Conservation (phyloP, 2,329 filamentous ascomycete genomes). For the Fusarium sublunatum region DNA sequence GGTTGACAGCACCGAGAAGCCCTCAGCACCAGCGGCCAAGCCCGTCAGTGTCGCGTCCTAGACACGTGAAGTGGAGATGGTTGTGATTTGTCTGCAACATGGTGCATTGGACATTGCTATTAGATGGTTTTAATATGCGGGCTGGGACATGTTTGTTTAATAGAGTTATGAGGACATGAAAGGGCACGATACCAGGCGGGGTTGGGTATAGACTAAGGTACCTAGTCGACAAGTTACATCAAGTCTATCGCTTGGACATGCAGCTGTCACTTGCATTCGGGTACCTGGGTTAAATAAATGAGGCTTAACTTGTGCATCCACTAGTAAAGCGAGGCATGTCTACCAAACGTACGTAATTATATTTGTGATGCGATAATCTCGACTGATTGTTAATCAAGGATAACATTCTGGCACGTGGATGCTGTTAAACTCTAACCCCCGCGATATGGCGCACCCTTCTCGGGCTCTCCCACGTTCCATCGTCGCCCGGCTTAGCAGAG, state of each 20-base stretch:
- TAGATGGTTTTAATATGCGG: constrained; percentile 35
- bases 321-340: neutral
- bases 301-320: neutral
- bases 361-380: constrained; percentile 19
- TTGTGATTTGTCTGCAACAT: constrained; percentile 29
- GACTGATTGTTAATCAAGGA: constrained; percentile 7
- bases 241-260: constrained; percentile 25
- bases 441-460: constrained; percentile 29
- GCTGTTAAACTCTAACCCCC: constrained; percentile 24
- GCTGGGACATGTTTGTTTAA: constrained; percentile 40
- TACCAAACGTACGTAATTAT: constrained; percentile 27
- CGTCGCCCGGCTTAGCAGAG: constrained; percentile 31
- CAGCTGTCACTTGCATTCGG: constrained; percentile 17
- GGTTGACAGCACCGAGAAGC: constrained; percentile 57
- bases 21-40: constrained; percentile 48
- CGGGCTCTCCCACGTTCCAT: constrained; percentile 10
- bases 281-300: neutral
- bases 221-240: constrained; percentile 31
- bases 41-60: constrained; percentile 53
- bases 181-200: constrained; percentile 45
- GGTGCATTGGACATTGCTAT: constrained; percentile 35
- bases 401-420: constrained; percentile 24
- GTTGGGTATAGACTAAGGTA: constrained; percentile 29
- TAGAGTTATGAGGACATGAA: constrained; percentile 50
- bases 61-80: neutral